Percentiles rank a stretch among this genome's conserved stretches.
Evolutionary conservation across 495 filamentous ascomycete genomes (phyloP).

Genomic region (Recurvomyces mirabilis): DNA sequence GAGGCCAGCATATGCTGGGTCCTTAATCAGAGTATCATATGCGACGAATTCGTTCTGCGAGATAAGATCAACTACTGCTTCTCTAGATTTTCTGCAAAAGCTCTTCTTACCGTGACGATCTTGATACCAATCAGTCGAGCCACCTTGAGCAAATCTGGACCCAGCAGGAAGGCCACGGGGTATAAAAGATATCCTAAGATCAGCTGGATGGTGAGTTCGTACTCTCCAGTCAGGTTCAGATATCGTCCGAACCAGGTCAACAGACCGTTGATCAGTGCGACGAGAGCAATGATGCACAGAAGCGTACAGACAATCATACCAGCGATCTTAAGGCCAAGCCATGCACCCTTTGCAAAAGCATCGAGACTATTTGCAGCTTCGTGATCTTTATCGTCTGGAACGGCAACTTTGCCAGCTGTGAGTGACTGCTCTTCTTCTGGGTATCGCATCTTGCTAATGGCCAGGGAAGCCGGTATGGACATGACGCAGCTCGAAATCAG

Average conservation of each 20-base stretch:
- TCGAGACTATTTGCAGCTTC: slow-evolving; percentile 66
- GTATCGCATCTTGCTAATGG: slow-evolving; percentile 76
- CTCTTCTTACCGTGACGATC: slow-evolving; percentile 49
- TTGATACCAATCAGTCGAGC: slow-evolving; percentile 72
- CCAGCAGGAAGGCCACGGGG: slow-evolving; percentile 73
- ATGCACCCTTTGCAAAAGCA: slow-evolving; percentile 77
- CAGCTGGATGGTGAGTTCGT: slow-evolving; percentile 58
- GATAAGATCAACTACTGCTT: neutral
- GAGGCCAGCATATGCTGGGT: slow-evolving; percentile 41
- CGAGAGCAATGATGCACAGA: slow-evolving; percentile 74
- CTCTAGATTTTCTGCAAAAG: neutral
- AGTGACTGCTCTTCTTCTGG: slow-evolving; percentile 78
- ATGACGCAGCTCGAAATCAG: slow-evolving; percentile 89
- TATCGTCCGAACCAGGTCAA: slow-evolving; percentile 86
- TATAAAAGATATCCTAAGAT: slow-evolving; percentile 79
- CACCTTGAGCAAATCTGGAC: slow-evolving; percentile 61
- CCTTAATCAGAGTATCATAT: slow-evolving; percentile 37
- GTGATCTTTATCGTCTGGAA: slow-evolving; percentile 64
- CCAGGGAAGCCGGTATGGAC: slow-evolving; percentile 81
- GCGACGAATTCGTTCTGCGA: slow-evolving; percentile 39
- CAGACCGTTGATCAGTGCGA: slow-evolving; percentile 64
- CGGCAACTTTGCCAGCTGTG: slow-evolving; percentile 63
- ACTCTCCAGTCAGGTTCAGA: slow-evolving; percentile 42
- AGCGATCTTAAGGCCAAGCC: slow-evolving; percentile 79
- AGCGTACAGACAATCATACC: slow-evolving; percentile 72